Conservation (phyloP, 2,329 filamentous ascomycete genomes). For the Fragosphaeria purpurea region DNA sequence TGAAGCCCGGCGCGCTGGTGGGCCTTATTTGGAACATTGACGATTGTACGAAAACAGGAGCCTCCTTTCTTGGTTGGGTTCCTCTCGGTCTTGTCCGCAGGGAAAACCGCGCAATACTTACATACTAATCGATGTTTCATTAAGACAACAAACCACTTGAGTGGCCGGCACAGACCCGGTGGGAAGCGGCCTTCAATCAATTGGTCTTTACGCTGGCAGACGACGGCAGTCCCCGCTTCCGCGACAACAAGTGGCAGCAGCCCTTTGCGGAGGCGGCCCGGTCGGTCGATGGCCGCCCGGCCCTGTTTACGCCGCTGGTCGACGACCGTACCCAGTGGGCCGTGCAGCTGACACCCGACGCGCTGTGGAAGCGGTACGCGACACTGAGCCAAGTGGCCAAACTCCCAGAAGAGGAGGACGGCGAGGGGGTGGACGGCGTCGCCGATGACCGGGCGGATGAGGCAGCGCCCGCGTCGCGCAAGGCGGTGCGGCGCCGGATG, state of each 20-base stretch:
- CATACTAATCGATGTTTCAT: neutral
- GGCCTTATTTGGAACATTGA: slow-evolving; percentile 68
- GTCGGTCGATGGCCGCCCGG: slow-evolving; percentile 17
- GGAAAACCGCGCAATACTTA: no score
- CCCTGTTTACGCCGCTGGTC: slow-evolving; percentile 51
- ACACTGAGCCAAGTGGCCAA: slow-evolving; percentile 61
- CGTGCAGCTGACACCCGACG: slow-evolving; percentile 46
- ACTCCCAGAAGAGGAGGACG: slow-evolving; percentile 33
- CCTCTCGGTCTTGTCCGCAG: neutral
- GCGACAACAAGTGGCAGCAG: slow-evolving; percentile 51
- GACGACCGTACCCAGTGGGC: slow-evolving; percentile 48
- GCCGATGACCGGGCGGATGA: neutral
- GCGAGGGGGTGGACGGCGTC: neutral
- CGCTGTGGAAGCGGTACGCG: slow-evolving; percentile 52
- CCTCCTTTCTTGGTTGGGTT: slow-evolving; percentile 5
- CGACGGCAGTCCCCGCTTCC: slow-evolving; percentile 55
- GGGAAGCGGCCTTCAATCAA: slow-evolving; percentile 53
- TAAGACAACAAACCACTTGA: slow-evolving; percentile 52
- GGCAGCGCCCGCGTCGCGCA: slow-evolving; percentile 27
- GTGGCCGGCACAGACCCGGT: slow-evolving; percentile 46
- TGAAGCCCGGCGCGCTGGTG: slow-evolving; percentile 50
- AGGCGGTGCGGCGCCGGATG: slow-evolving; percentile 38
- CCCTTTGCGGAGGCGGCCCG: slow-evolving; percentile 47
- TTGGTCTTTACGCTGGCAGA: slow-evolving; percentile 42
- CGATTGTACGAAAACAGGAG: slow-evolving; percentile 41